Percentiles rank a stretch among this genome's conserved stretches.
Evolutionary conservation across 805 yeast genomes (phyloP).

Genomic region (Komagataella ulmi): DNA sequence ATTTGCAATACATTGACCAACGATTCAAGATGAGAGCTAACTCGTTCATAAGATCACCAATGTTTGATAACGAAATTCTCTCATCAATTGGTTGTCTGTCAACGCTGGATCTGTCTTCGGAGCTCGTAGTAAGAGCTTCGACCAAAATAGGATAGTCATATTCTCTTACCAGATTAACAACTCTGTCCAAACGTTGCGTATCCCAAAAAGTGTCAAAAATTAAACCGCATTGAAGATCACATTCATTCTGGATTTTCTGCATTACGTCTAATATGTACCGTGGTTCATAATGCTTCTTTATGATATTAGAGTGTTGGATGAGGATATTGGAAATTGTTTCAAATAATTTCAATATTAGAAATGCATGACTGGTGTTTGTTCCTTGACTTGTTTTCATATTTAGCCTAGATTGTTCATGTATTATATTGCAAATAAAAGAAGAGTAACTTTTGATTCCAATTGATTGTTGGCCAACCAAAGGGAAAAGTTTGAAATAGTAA

Average conservation of each 20-base stretch:
- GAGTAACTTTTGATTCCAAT: constrained; percentile 75
- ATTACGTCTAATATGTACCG: constrained; percentile 53
- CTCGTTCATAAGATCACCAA: constrained; percentile 59
- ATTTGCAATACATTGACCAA: constrained; percentile 73
- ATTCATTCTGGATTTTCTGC: constrained; percentile 67
- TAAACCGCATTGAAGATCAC: constrained; percentile 86
- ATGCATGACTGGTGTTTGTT: constrained; percentile 26
- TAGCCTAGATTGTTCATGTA: constrained; percentile 64
- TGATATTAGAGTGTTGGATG: constrained; percentile 74
- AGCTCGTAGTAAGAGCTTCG: constrained; percentile 5
- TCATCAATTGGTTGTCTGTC: constrained; percentile 9
- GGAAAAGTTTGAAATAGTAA: constrained; percentile 74
- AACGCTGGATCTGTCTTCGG: constrained; percentile 5
- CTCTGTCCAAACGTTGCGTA: constrained; percentile 42
- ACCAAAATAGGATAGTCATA: constrained; percentile 41
- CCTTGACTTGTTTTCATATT: constrained; percentile 36
- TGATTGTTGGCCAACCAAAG: constrained; percentile 61
- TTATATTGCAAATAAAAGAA: constrained; percentile 71
- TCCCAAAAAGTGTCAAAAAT: constrained; percentile 82
- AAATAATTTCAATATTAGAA: constrained; percentile 49
- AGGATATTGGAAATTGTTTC: constrained; percentile 79
- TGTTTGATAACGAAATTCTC: constrained; percentile 39
- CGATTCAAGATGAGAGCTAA: constrained; percentile 66
- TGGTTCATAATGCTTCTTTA: constrained; percentile 59
- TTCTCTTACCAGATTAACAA: constrained; percentile 37